Evolutionary conservation across 345 rosid genomes (phyloP).

Genomic region (Corchorus olitorius): DNA sequence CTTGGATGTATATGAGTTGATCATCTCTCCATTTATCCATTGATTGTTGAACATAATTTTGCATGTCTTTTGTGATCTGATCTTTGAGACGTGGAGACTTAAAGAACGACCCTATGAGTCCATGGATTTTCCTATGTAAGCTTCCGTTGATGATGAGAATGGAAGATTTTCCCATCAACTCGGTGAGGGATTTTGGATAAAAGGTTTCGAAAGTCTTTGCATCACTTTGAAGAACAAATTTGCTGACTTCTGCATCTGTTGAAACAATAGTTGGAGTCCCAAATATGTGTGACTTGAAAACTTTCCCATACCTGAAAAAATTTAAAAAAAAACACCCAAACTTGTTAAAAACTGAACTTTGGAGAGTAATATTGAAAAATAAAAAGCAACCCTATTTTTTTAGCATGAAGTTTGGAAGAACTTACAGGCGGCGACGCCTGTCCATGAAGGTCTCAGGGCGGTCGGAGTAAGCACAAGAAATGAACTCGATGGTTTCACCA

Average conservation of each 20-base stretch:
- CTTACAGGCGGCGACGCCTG: constrained; percentile 72
- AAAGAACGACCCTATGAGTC: constrained; percentile 72
- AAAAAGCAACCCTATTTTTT: not conserved
- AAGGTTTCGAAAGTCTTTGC: constrained; percentile 79
- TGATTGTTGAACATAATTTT: constrained; percentile 57
- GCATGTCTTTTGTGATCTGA: constrained; percentile 85
- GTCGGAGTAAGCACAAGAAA: constrained; percentile 80
- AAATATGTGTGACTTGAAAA: constrained; percentile 96
- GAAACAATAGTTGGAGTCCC: constrained; percentile 85
- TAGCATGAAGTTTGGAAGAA: not conserved
- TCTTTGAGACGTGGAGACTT: constrained; percentile 83
- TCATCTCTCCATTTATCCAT: constrained; percentile 77
- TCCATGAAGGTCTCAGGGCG: constrained; percentile 89
- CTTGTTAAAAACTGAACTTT: not conserved
- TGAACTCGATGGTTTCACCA: constrained; percentile 90
- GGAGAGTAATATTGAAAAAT: no score
- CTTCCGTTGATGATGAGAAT: constrained; percentile 84
- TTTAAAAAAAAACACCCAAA: not conserved
- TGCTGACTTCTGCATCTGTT: constrained; percentile 91
- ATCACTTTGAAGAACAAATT: constrained; percentile 81
- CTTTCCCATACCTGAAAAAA: constrained; percentile 96
- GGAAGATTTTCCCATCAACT: constrained; percentile 95
- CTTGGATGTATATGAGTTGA: constrained; percentile 70
- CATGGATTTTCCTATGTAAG: constrained; percentile 90
- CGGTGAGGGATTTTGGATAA: constrained; percentile 90